Evolutionary conservation across 208 protist species (phyloP), one percentile per base, ranked within the genome.

Genomic region (Leishmania guyanensis): DNA sequence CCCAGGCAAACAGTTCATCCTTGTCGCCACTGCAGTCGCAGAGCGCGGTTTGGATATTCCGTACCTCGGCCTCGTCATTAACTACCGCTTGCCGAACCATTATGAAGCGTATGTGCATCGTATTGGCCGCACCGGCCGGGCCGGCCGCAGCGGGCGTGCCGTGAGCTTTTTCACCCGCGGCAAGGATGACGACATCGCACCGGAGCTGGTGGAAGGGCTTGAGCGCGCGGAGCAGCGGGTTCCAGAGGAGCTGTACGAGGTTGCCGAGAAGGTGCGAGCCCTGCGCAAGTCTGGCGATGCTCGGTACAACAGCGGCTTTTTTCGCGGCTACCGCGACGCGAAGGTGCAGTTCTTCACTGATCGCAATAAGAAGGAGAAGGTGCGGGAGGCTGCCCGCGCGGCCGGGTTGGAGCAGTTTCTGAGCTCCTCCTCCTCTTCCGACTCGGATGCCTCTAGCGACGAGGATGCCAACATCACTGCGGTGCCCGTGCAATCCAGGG

Each of bases 1-100:
- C 0, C 90, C 90, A 22, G 86, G 87, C 16, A 94, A 98, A 68
- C 93, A 96, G 82, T 95, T 94, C 74, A 95, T 99, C 79, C 89
- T 99, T 46, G 86, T 99, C 48, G 90, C 96, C 10, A 99, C 97
- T 20, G 89, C 88, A 10, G 89, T 99, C 8, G 95, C 94, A 16
- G 89, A 96, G 81, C 88, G 97, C 20, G 98, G 98, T 12, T 92
- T 99, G 51, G 99, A 99, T 86, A 99, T 99, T 72, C 96, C 97
- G 2, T 96, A 99, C 84, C 93, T 99, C 29, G 94, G 98, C 85
- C 98, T 99, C 74, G 99, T 99, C 58, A 99, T 99, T 82, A 99
- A 99, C 90, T 99, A 99, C 90, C 98, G 99, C 72, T 96, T 99
- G 90, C 99, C 99, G 12, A 97, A 99, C 77, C 98, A 99, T 86